A percentile compares a stretch with the other conserved stretches of the same genome.
These are phyloP conservation scores for Boletus subparvulus DNA, from an alignment of 768 basidiomycete genomes.

Conservation along the genomic window DNA sequence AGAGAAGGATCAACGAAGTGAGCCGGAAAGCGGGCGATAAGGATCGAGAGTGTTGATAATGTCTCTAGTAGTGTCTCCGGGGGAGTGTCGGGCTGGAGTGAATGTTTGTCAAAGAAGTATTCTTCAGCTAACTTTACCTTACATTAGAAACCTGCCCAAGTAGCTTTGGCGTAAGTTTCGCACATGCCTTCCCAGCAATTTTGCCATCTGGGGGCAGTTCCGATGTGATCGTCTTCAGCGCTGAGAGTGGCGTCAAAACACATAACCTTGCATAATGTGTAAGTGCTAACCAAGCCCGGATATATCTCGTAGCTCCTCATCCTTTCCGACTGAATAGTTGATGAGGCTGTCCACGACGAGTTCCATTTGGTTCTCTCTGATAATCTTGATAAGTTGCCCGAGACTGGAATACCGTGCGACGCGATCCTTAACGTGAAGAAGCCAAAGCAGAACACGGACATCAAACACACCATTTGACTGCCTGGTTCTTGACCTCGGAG, in stretches of 20 bases:
- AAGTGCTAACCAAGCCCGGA: constrained; percentile 73
- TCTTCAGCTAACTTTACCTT: constrained; percentile 15
- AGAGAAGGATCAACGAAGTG: constrained; percentile 56
- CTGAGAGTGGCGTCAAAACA: constrained; percentile 40
- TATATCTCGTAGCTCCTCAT: constrained; percentile 93
- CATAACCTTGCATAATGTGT: neutral
- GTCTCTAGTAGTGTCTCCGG: constrained; percentile 84
- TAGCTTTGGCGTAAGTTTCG: constrained; percentile 81
- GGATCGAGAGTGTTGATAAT: constrained; percentile 81
- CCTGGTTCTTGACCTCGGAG: constrained; percentile 97
- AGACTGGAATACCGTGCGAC: constrained; percentile 50
- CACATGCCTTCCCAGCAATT: constrained; percentile 75
- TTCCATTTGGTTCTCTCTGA: constrained; percentile 80
- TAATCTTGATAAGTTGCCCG: constrained; percentile 87
- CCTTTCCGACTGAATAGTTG: constrained; percentile 78
- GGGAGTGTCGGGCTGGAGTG: constrained; percentile 56
- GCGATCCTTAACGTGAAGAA: constrained; percentile 6
- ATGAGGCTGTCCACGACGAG: constrained; percentile 88
- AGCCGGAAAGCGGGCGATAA: constrained; percentile 80
- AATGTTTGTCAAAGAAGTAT: constrained; percentile 7
- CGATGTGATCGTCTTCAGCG: constrained; percentile 91
- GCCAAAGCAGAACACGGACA: neutral
- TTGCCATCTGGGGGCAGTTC: constrained; percentile 84
- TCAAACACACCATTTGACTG: constrained; percentile 81
- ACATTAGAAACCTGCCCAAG: constrained; percentile 79